Evolutionary conservation across 1,284 basidiomycete species (phyloP).

Genomic region (Ceratobasidium sp.): DNA sequence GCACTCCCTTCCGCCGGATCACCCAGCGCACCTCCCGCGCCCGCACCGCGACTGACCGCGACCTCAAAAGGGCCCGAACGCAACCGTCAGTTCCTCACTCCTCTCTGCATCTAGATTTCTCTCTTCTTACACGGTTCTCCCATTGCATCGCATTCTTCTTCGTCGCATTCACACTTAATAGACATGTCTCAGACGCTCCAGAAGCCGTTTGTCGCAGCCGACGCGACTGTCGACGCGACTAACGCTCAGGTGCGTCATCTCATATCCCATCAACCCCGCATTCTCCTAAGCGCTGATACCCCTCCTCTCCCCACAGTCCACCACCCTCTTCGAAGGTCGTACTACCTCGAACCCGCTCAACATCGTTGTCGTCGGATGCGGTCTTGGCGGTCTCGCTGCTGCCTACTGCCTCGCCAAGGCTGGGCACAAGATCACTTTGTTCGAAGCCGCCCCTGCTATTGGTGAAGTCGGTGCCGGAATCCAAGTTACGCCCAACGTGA

Average conservation of each 20-base stretch:
- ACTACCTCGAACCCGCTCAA: constrained; percentile 55
- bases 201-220: constrained; percentile 16
- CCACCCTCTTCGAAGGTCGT: constrained; percentile 41
- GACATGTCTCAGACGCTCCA: background rate
- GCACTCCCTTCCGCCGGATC: constrained; percentile 30
- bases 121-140: constrained; percentile 13
- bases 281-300: background rate
- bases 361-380: constrained; percentile 61
- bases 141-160: background rate
- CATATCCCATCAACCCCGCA: background rate
- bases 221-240: constrained; percentile 19
- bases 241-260: constrained; percentile 17
- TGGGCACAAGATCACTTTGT: constrained; percentile 60
- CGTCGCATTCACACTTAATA: background rate
- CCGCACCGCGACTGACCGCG: constrained; percentile 1
- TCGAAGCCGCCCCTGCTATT: constrained; percentile 59
- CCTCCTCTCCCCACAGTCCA: constrained; percentile 16
- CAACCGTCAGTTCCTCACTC: constrained; percentile 16
- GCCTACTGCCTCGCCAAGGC: constrained; percentile 59
- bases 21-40: constrained; percentile 26
- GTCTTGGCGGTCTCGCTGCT: constrained; percentile 62
- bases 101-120: constrained; percentile 28
- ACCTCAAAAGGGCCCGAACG: constrained; percentile 6
- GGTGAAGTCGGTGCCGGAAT: constrained; percentile 65
- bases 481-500: constrained; percentile 62